A percentile compares a stretch with the other conserved stretches of the same genome.
phyloP scores from a whole-genome alignment of 2,329 filamentous ascomycete species.

The Immersiporthe knoxdaviesiana region DNA sequence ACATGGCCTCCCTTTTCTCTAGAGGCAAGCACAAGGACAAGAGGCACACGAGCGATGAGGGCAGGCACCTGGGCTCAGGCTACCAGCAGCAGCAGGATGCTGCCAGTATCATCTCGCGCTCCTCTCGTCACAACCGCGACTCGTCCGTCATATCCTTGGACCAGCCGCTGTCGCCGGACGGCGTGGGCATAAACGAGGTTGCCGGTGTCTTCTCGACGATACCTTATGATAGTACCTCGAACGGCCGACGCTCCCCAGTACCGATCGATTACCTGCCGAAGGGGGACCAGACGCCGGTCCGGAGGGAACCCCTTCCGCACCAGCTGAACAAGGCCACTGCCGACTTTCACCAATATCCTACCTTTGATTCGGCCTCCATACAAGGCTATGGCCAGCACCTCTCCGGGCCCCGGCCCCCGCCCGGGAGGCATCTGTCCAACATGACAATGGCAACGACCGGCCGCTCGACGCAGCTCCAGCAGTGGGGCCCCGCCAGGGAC shows the following conservation, averaged over 20 bases:
- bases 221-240: slow-evolving; percentile 74
- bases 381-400: slow-evolving; percentile 58
- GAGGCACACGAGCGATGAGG: slow-evolving; percentile 63
- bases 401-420: slow-evolving; percentile 63
- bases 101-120: slow-evolving; percentile 59
- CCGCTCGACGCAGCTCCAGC: slow-evolving; percentile 74
- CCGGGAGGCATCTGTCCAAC: slow-evolving; percentile 52
- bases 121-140: slow-evolving; percentile 74
- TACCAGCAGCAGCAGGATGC: slow-evolving; percentile 39
- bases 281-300: slow-evolving; percentile 63
- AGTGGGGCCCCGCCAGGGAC: slow-evolving; percentile 70
- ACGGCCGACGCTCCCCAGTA: slow-evolving; percentile 71
- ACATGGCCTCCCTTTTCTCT: slow-evolving; percentile 75
- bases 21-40: slow-evolving; percentile 81
- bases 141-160: slow-evolving; percentile 75
- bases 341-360: slow-evolving; percentile 91
- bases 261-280: slow-evolving; percentile 74
- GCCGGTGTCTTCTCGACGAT: slow-evolving; percentile 86
- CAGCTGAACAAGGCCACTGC: slow-evolving; percentile 76
- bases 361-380: slow-evolving; percentile 61
- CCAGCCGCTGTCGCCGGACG: slow-evolving; percentile 64
- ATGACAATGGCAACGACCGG: slow-evolving; percentile 74
- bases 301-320: slow-evolving; percentile 77
- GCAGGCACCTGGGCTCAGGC: slow-evolving; percentile 57
- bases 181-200: slow-evolving; percentile 67